Percentiles rank a stretch among this genome's conserved stretches.
phyloP scores from a whole-genome alignment of 805 yeast genomes.

The Spathaspora boniae region DNA sequence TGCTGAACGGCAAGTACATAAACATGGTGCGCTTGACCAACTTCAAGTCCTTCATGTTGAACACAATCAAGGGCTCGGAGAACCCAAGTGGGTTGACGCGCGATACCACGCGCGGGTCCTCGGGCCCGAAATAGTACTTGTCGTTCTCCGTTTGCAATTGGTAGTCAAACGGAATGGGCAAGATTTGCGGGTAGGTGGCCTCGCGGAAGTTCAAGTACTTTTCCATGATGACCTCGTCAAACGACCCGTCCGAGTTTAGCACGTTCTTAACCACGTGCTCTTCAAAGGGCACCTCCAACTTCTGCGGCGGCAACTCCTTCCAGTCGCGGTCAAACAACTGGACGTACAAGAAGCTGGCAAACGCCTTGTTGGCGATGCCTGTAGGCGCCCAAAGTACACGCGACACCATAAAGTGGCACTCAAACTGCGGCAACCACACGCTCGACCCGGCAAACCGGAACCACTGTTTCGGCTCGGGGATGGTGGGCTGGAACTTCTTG shows the following conservation, averaged over 20 bases:
- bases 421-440: conserved; percentile 29
- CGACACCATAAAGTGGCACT: conserved; percentile 29
- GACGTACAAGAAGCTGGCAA: conserved; percentile 20
- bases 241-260: conserved; percentile 16
- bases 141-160: conserved; percentile 9
- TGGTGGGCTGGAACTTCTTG: conserved; percentile 15
- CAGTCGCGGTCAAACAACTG: conserved; percentile 22
- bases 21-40: conserved; percentile 25
- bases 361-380: conserved; percentile 23
- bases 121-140: conserved; percentile 22
- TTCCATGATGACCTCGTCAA: conserved; percentile 9
- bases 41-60: conserved; percentile 10
- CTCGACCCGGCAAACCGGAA: conserved; percentile 30
- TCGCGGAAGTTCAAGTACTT: conserved; percentile 13
- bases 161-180: conserved; percentile 15
- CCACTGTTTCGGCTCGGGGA: conserved; percentile 26
- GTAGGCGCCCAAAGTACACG: conserved; percentile 24
- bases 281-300: conserved; percentile 25
- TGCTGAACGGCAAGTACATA: conserved; percentile 26
- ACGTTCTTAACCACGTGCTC: conserved; percentile 11
- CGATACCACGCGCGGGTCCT: conserved; percentile 24
- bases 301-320: conserved; percentile 19
- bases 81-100: conserved; percentile 21
- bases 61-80: conserved; percentile 27
- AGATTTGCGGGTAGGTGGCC: conserved; percentile 12